Evolutionary conservation across 805 yeast species (phyloP).

Genomic region (Kregervanrija fluxuum): DNA sequence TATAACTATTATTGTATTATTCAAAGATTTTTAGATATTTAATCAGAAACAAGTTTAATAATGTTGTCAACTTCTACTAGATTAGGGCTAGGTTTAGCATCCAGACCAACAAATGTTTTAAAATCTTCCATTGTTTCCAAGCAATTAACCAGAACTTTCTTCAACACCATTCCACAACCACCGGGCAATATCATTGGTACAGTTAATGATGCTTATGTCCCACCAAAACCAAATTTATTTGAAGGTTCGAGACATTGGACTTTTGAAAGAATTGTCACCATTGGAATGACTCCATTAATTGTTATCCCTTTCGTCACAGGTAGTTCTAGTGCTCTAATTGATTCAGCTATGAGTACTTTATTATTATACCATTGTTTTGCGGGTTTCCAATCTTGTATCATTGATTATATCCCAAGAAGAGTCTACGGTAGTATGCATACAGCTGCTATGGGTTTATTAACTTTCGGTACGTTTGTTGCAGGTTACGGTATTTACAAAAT

Average conservation of each 20-base stretch:
- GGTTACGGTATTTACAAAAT: slow-evolving; percentile 66
- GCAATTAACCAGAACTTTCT: slow-evolving; percentile 14
- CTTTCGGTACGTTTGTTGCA: slow-evolving; percentile 56
- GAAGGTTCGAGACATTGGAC: slow-evolving; percentile 77
- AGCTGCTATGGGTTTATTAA: slow-evolving; percentile 50
- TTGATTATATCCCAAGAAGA: slow-evolving; percentile 71
- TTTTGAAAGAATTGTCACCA: slow-evolving; percentile 53
- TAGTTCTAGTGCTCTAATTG: slow-evolving; percentile 44
- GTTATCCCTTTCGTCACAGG: slow-evolving; percentile 55
- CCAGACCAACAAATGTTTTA: slow-evolving; percentile 7
- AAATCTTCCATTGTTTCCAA: slow-evolving; percentile 9
- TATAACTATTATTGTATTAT: background rate
- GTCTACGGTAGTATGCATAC: slow-evolving; percentile 62
- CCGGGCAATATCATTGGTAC: slow-evolving; percentile 68
- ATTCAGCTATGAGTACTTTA: slow-evolving; percentile 48
- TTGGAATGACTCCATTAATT: slow-evolving; percentile 57
- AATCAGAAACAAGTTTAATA: background rate
- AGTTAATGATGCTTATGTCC: slow-evolving; percentile 63
- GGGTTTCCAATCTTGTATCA: slow-evolving; percentile 72
- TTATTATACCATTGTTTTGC: slow-evolving; percentile 58
- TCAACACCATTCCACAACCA: slow-evolving; percentile 44
- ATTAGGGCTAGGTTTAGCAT: slow-evolving; percentile 18
- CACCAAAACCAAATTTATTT: slow-evolving; percentile 45
- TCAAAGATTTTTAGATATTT: too few species aligned
- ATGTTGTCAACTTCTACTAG: slow-evolving; percentile 15